Conservation (phyloP, 108 stramenopile genomes). For the Aurantiochytrium sp. region DNA sequence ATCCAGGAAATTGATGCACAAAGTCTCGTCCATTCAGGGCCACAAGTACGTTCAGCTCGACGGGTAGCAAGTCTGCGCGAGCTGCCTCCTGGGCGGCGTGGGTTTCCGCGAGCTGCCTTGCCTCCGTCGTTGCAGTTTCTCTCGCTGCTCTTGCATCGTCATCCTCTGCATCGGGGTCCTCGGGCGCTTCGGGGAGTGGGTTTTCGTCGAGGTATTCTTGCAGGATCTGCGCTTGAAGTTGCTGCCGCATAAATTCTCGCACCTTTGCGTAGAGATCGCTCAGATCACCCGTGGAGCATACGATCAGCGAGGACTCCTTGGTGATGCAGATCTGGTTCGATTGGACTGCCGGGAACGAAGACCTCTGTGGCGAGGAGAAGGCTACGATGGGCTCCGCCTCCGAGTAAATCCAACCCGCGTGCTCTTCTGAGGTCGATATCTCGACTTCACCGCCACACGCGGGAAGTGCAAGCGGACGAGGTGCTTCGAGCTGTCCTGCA, state of each 20-base stretch:
- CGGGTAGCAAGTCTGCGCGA: neutral
- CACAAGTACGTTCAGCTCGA: neutral
- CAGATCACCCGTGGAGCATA: neutral
- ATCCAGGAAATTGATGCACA: neutral
- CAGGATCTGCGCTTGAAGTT: neutral
- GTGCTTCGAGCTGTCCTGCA: neutral
- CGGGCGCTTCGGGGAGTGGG: neutral
- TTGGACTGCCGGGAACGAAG: neutral
- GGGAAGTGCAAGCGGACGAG: neutral
- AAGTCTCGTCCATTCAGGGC: neutral
- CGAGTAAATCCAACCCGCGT: neutral
- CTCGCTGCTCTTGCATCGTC: neutral
- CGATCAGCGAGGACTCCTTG: neutral
- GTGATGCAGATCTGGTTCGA: neutral
- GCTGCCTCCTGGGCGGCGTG: neutral
- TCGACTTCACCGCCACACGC: neutral
- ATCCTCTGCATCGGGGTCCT: neutral
- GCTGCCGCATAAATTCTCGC: neutral
- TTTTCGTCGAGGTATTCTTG: neutral
- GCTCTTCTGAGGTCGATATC: neutral
- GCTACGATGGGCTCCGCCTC: neutral
- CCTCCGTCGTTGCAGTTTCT: neutral
- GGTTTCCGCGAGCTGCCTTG: neutral
- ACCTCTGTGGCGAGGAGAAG: neutral
- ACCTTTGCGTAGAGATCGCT: neutral